Evolutionary conservation across 768 basidiomycete genomes (phyloP), one percentile per base, ranked within the genome.

Genomic region (Tylopilus plumbeoviolaceoides): DNA sequence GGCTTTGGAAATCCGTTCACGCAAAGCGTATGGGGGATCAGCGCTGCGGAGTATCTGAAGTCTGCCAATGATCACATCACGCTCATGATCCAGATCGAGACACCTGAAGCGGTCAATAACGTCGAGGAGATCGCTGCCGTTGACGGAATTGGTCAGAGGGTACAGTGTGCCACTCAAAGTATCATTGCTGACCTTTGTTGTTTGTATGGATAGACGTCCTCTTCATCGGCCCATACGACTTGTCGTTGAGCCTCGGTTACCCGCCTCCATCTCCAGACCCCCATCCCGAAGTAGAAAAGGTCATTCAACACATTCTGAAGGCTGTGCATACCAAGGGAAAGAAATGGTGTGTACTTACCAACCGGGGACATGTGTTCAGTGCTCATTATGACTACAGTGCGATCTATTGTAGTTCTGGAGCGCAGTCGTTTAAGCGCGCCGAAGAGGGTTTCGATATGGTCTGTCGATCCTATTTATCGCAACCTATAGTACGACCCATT

Each of bases 81-180:
- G 27, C 73, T 84, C 15, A 78, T 84, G 70, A 72, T 87, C 0
- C 86, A 89, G 67, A 87, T 89, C 48, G 85, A 87, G 66, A 87
- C 75, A 3, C 68, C 62, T 44, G 80, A 84, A 44, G 85, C 74
- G 0, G 75, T 87, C 4, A 61, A 79, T 45, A 86, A 87, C 50
- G 72, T 82, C 5, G 73, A 80, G 17, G 77, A 75, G 48, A 87
- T 89, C 48, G 80, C 78, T 17, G 67, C 70, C 3, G 81, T 87
- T 2, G 80, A 81, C 21, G 85, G 85, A 2, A 74, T 88, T 18
- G 82, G 82, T 83, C 41, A 62, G 77, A 60, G 7, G 11, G 44
- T 36, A 18, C 8, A 7, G n/a, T 14, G 1, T 42, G 10, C 2
- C 33, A 14, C 18, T 30, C 10, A 3, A 21, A 21, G n/a, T n/a